Base-by-base conservation (phyloP, 2,329 filamentous ascomycete genomes). In the Verticillium tricorpus region DNA sequence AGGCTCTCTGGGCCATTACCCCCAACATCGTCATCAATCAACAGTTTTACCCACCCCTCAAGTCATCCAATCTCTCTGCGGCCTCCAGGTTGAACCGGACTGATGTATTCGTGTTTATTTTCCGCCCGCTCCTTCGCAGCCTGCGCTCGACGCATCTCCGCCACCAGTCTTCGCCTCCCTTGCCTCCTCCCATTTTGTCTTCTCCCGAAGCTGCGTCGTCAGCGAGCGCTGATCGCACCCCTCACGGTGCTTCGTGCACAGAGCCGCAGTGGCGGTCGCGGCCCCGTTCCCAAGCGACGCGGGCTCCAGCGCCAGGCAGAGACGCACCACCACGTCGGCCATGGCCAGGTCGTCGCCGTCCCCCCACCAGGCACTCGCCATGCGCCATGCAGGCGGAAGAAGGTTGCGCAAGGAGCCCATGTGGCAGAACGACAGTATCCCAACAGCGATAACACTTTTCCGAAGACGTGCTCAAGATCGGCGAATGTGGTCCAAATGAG, bases 401-500 rank as follows among this genome's bases (percentile, higher is more conserved):
- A 50, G n/a, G n/a, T 50, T 8, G 19, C 19, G 19, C n/a, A 50
- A n/a, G 40, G 40, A 50, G 19, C 8, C 19, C 19, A 9, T 22
- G 9, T n/a, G 40, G n/a, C 19, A 50, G 40, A n/a, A 50, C 40
- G 19, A 50, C 40, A 25, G 25, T 25, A 25, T 25, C 25, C 25
- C 25, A 25, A 60, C 62, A 25, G 25, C 25, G 25, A 25, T 25
- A 25, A 25, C 25, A 25, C 6, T 68, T 68, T 56, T 63, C 60
- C 56, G 64, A 67, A 8, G 66, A 68, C 25, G 60, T 66, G 17
- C 62, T 68, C 3, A 64, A 63, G 35, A 64, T 68, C 34, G 67
- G 66, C 57, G 66, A 67, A 35, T 63, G 60, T n/a, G 66, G 67
- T 5, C 66, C 67, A 14, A 39, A 64, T 0, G 62, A 68, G 58